Evolutionary conservation across 257 asterid genomes (phyloP).

Genomic region (Fraxinus quadrangulata): DNA sequence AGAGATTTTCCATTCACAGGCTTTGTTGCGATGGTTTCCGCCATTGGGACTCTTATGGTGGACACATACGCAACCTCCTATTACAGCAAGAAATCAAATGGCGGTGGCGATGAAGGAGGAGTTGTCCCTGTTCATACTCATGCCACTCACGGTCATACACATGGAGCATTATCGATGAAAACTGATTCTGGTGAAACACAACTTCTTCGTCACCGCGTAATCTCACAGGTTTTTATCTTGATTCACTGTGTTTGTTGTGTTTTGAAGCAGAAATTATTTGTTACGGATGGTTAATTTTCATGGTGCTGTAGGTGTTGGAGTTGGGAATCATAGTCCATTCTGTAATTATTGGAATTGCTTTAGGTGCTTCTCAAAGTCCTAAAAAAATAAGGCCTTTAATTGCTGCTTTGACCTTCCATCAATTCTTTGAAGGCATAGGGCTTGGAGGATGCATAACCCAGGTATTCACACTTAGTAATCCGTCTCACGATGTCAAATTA

Average conservation of each 20-base stretch:
- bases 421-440: constrained; percentile 40
- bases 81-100: constrained; percentile 8
- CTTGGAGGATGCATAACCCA: constrained; percentile 40
- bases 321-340: constrained; percentile 43
- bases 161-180: constrained; percentile 14
- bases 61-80: constrained; percentile 38
- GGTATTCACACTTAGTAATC: constrained; percentile 1
- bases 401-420: constrained; percentile 38
- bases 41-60: constrained; percentile 45
- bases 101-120: constrained; percentile 12
- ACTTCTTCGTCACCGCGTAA: constrained; percentile 39
- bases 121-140: constrained; percentile 14
- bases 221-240: constrained; percentile 27
- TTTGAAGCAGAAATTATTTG: too few species aligned
- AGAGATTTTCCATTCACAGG: constrained; percentile 51
- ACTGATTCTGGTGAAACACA: constrained; percentile 15
- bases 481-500: too few species aligned
- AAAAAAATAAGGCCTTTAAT: constrained; percentile 33
- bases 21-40: constrained; percentile 44
- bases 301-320: constrained; percentile 30
- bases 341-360: constrained; percentile 34
- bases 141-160: constrained; percentile 32
- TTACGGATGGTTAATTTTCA: neutral
- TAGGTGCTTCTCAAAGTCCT: constrained; percentile 36
- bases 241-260: too few species aligned